Conservation (phyloP, 2,329 filamentous ascomycete genomes). For the Penicillium sp. region DNA sequence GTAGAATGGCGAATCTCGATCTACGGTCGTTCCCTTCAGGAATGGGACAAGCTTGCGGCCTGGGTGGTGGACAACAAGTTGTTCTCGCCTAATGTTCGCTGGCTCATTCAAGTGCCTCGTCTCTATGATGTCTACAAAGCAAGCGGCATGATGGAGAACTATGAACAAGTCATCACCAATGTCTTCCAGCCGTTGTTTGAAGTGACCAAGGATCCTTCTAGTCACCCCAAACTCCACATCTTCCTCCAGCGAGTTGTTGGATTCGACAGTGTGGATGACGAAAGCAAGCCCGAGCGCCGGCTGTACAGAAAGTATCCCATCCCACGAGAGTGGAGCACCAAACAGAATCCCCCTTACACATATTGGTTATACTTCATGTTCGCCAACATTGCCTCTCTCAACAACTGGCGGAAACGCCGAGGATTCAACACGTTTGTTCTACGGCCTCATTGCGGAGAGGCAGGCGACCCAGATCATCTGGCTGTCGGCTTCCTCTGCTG, state of each 20-base stretch:
- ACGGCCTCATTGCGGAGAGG: slow-evolving; percentile 92
- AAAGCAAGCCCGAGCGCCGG: slow-evolving; percentile 91
- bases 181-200: slow-evolving; percentile 93
- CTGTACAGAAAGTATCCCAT: slow-evolving; percentile 95
- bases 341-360: slow-evolving; percentile 95
- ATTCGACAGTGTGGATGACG: slow-evolving; percentile 96
- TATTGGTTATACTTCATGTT: slow-evolving; percentile 99
- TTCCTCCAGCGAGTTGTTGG: slow-evolving; percentile 95
- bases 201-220: slow-evolving; percentile 80
- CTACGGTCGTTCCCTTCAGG: slow-evolving; percentile 85
- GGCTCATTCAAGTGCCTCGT: slow-evolving; percentile 92
- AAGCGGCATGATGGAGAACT: slow-evolving; percentile 79
- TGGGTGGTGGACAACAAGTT: slow-evolving; percentile 99
- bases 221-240: slow-evolving; percentile 87
- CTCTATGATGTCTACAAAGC: slow-evolving; percentile 96
- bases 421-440: slow-evolving; percentile 96
- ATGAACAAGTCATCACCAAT: slow-evolving; percentile 86
- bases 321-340: slow-evolving; percentile 82
- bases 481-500: slow-evolving; percentile 88
- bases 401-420: slow-evolving; percentile 82
- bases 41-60: slow-evolving; percentile 96
- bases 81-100: slow-evolving; percentile 95
- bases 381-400: slow-evolving; percentile 88
- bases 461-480: slow-evolving; percentile 93
- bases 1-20: slow-evolving; percentile 98